Percentiles rank a stretch among this genome's conserved stretches.
Evolutionary conservation across 2,329 filamentous ascomycete genomes (phyloP).

Genomic region (Aspergillus latus): DNA sequence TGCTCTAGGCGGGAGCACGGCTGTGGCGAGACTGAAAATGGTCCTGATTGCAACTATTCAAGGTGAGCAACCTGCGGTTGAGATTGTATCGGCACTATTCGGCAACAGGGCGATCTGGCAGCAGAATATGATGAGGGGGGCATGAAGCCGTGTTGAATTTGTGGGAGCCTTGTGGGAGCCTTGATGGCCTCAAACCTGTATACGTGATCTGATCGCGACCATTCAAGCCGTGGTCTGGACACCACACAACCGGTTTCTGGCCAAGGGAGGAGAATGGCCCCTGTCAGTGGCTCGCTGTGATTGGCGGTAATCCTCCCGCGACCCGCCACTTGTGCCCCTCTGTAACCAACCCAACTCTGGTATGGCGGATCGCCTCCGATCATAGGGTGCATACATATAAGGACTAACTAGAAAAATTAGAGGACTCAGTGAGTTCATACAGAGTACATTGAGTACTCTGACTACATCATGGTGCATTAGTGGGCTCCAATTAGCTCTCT

Average conservation of each 20-base stretch:
- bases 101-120: neutral
- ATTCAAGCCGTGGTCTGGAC: neutral
- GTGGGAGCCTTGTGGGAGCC: no score
- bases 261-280: neutral
- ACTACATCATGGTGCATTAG: neutral
- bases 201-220: neutral
- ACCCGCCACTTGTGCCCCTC: neutral
- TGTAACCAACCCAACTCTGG: neutral
- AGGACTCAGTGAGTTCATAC: no score
- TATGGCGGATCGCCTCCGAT: neutral
- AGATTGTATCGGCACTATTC: neutral
- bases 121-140: neutral
- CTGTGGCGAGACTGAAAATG: neutral
- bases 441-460: no score
- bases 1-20: neutral
- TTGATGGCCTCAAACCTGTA: neutral
- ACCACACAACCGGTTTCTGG: neutral
- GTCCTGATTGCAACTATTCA: no score
- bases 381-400: neutral
- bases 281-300: neutral
- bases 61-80: neutral
- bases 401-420: no score
- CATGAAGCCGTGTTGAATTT: neutral
- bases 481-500: neutral
- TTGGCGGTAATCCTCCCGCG: neutral